These are phyloP conservation scores for Chernovozyma sophiae-reginae DNA, from an alignment of 1,139 yeast species.

Conservation along the genomic window DNA sequence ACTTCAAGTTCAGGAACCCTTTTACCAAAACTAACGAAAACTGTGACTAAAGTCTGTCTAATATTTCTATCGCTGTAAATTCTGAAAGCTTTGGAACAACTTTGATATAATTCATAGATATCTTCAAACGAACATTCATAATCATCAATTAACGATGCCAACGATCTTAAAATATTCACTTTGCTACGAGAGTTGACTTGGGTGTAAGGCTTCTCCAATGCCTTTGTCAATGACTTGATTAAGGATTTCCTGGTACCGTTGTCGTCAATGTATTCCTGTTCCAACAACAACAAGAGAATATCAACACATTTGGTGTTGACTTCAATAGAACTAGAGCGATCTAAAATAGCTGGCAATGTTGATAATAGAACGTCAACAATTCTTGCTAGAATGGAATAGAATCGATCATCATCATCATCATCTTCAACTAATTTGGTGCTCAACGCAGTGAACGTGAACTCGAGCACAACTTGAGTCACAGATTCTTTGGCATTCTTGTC, in stretches of 20 bases:
- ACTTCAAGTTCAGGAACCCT: conserved; percentile 41
- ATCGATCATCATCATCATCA: conserved; percentile 22
- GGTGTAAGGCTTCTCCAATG: conserved; percentile 59
- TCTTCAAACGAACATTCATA: conserved; percentile 54
- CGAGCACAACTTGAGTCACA: conserved; percentile 56
- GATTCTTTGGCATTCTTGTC: conserved; percentile 56
- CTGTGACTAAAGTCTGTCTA: conserved; percentile 55
- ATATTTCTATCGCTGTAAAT: conserved; percentile 55
- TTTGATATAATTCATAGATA: conserved; percentile 49
- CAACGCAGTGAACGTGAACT: conserved; percentile 48
- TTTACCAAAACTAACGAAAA: conserved; percentile 58
- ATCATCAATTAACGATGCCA: conserved; percentile 50
- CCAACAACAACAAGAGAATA: conserved; percentile 51
- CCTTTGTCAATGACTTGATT: conserved; percentile 54
- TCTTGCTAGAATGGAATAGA: conserved; percentile 46
- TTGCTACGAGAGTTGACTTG: conserved; percentile 54
- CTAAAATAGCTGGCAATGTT: conserved; percentile 48
- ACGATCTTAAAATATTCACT: conserved; percentile 54
- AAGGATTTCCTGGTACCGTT: conserved; percentile 53
- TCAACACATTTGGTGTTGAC: conserved; percentile 52
- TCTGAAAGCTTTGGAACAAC: conserved; percentile 58
- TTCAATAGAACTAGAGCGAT: conserved; percentile 39
- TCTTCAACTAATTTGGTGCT: conserved; percentile 33
- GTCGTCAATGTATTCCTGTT: conserved; percentile 57
- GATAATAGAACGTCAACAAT: conserved; percentile 54